Evolutionary conservation across 116 monocot genomes (phyloP).

Genomic region (Dioscorea cayenensis): DNA sequence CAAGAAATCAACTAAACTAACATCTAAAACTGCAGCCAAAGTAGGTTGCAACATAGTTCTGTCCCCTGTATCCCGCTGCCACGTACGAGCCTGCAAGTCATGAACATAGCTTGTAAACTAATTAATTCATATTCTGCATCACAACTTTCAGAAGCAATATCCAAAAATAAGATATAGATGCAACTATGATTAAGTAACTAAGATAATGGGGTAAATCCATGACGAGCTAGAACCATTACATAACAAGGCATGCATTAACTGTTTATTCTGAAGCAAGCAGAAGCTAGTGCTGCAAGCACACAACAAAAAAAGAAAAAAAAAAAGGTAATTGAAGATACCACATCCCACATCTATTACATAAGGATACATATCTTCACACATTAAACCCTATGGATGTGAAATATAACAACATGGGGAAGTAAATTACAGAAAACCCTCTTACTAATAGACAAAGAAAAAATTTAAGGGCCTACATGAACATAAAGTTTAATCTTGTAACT

Average conservation of each 20-base stretch:
- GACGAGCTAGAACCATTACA: no score
- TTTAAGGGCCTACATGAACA: neutral
- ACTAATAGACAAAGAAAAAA: neutral
- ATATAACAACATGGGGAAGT: neutral
- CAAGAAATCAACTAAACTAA: conserved; percentile 15
- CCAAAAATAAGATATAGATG: neutral
- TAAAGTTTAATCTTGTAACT: neutral
- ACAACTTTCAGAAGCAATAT: neutral
- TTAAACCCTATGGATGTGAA: no score
- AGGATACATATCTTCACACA: no score
- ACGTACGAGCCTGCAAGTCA: conserved; percentile 71
- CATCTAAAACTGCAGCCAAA: conserved; percentile 88
- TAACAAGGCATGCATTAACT: no score
- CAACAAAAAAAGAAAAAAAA: no score
- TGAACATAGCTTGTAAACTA: neutral
- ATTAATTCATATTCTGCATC: neutral
- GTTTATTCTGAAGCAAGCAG: no score
- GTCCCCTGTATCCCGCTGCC: conserved; percentile 80
- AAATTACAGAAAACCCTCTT: neutral
- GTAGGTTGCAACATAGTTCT: conserved; percentile 81
- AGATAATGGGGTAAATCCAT: no score
- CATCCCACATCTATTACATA: no score
- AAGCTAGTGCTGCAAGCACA: no score
- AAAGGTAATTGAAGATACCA: no score
- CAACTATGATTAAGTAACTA: no score